Evolutionary conservation across 257 asterid genomes (phyloP).

Genomic region (Solanum bulbocastanum): DNA sequence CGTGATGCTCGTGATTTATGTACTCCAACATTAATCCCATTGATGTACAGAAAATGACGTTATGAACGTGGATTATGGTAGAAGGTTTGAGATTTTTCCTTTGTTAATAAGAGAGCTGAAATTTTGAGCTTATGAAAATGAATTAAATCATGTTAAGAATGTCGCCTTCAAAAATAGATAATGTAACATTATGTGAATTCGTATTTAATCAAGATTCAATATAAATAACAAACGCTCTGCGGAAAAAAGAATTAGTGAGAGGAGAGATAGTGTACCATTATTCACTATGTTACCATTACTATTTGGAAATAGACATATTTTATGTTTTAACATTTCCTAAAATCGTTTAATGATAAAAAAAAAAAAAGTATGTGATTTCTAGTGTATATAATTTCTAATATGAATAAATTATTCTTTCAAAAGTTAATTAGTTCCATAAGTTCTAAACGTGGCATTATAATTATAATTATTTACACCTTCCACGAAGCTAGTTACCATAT

Average conservation of each 20-base stretch:
- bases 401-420: not conserved
- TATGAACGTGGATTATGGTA: not conserved
- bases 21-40: not conserved
- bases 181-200: too few relatives aligned
- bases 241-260: not conserved
- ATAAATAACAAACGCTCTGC: too few relatives aligned
- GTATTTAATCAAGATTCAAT: too few relatives aligned
- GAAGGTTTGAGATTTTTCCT: not conserved
- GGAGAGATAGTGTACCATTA: not conserved
- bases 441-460: not conserved
- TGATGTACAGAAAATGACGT: not conserved
- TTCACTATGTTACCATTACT: not conserved
- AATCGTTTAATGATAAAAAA: not conserved
- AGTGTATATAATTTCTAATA: not conserved
- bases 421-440: not conserved
- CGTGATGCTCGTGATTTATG: not conserved
- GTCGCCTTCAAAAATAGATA: too few relatives aligned
- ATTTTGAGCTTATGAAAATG: not conserved
- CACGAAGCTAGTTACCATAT: not conserved
- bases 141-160: not conserved
- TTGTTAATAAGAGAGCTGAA: not conserved
- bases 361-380: not conserved
- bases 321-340: not conserved
- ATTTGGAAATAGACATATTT: not conserved
- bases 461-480: not conserved